Evolutionary conservation across 768 basidiomycete species (phyloP).

Genomic region (Amyloporia xantha): DNA sequence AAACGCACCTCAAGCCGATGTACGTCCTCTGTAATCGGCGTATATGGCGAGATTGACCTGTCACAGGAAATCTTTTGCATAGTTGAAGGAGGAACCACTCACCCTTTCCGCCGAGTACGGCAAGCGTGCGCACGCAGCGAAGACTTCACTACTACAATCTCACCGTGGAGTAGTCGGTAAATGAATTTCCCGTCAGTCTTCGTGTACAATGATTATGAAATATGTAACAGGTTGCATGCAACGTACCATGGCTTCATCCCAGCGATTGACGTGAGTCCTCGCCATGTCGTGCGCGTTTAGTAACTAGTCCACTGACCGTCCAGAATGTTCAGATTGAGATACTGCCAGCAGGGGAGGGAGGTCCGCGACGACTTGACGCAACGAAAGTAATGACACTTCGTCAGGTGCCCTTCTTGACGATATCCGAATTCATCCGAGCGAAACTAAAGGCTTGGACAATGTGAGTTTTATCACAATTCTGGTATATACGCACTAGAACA

Average conservation of each 20-base stretch:
- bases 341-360: slow-evolving; percentile 72
- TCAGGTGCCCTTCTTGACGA: slow-evolving; percentile 72
- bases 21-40: slow-evolving; percentile 28
- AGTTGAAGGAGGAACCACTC: slow-evolving; percentile 63
- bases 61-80: slow-evolving; percentile 78
- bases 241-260: slow-evolving; percentile 75
- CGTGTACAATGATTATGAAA: slow-evolving; percentile 4
- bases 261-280: slow-evolving; percentile 56
- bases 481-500: slow-evolving; percentile 13
- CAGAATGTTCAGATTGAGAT: slow-evolving; percentile 61
- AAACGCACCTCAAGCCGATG: slow-evolving; percentile 59
- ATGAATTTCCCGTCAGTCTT: slow-evolving; percentile 10
- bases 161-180: slow-evolving; percentile 85
- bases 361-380: slow-evolving; percentile 66
- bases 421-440: slow-evolving; percentile 80
- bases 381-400: slow-evolving; percentile 63
- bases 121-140: slow-evolving; percentile 63
- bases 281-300: background rate
- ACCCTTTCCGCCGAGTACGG: slow-evolving; percentile 76
- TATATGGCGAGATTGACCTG: slow-evolving; percentile 9
- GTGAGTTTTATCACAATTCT: slow-evolving; percentile 35
- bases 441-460: slow-evolving; percentile 81
- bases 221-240: slow-evolving; percentile 52
- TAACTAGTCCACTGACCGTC: background rate
- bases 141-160: slow-evolving; percentile 60